Percentiles rank a stretch among this genome's conserved stretches.
phyloP scores from a whole-genome alignment of 2,329 filamentous ascomycete species.

The Xylariaceae sp. region DNA sequence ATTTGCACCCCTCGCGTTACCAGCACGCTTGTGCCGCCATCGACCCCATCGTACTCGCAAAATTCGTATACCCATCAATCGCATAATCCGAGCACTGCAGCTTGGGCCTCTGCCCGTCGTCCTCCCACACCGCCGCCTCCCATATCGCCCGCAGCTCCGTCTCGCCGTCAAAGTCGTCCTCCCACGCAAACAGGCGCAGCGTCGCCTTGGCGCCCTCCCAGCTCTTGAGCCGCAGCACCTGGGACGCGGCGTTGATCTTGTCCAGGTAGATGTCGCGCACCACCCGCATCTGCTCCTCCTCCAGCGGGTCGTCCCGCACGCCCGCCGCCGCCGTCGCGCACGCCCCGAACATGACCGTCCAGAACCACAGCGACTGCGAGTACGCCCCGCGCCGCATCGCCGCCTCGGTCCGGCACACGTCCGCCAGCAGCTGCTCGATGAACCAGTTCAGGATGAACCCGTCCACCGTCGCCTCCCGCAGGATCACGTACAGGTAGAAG shows the following conservation, averaged over 20 bases:
- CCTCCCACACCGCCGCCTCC: conserved; percentile 34
- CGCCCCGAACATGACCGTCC: conserved; percentile 42
- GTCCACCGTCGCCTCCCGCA: conserved; percentile 37
- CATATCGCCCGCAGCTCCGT: conserved; percentile 35
- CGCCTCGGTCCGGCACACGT: conserved; percentile 37
- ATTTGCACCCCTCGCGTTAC: too few species aligned
- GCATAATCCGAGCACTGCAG: conserved; percentile 3
- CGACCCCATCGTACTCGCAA: too few species aligned
- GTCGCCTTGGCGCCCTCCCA: conserved; percentile 35
- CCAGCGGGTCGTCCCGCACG: conserved; percentile 14
- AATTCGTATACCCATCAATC: too few species aligned
- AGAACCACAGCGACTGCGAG: conserved; percentile 40
- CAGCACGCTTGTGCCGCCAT: too few species aligned
- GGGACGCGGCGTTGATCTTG: conserved; percentile 37
- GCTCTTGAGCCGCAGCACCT: conserved; percentile 31
- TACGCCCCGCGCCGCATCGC: conserved; percentile 37
- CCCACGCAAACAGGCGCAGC: conserved; percentile 35
- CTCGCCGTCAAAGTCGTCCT: conserved; percentile 36
- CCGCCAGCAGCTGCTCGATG: conserved; percentile 40
- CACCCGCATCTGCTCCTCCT: conserved; percentile 33
- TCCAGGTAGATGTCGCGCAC: conserved; percentile 35
- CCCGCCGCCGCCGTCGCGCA: conserved; percentile 34
- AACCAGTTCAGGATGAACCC: conserved; percentile 41
- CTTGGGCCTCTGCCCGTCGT: conserved; percentile 13
- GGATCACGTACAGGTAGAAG: conserved; percentile 42